phyloP scores from a whole-genome alignment of 2,329 filamentous ascomycete species.

The Epichloe sylvatica region DNA sequence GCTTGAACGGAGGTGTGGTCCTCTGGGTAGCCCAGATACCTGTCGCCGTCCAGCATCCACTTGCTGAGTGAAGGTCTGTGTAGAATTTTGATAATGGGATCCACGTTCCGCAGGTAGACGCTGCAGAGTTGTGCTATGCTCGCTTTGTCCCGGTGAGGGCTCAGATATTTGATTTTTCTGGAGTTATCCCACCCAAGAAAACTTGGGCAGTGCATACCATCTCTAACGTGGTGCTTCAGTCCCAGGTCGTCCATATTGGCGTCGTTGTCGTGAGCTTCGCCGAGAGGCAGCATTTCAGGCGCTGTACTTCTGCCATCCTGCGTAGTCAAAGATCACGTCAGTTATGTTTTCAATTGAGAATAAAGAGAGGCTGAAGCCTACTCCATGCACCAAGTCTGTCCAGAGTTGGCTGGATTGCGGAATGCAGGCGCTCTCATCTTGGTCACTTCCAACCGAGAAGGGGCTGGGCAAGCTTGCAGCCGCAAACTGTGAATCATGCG shows the following conservation, averaged over 20 bases:
- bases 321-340: neutral
- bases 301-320: neutral
- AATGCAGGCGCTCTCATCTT: neutral
- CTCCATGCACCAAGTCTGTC: neutral
- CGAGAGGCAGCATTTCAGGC: neutral
- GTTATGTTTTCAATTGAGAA: neutral
- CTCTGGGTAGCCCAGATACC: conserved; percentile 14
- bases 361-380: neutral
- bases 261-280: neutral
- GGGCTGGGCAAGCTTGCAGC: neutral
- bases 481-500: neutral
- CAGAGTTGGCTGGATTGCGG: neutral
- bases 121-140: conserved; percentile 1
- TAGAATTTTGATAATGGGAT: conserved; percentile 8
- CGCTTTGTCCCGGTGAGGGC: neutral
- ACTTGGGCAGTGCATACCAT: neutral
- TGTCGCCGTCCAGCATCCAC: conserved; percentile 10
- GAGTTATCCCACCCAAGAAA: neutral
- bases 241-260: neutral
- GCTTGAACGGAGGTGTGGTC: conserved; percentile 4
- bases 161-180: neutral
- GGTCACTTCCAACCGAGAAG: neutral
- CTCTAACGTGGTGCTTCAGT: neutral
- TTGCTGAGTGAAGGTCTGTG: conserved; percentile 5
- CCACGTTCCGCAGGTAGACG: conserved; percentile 7